Evolutionary conservation across 352 stramenopile species (phyloP).

Genomic region (Phytophthora nicotianae): DNA sequence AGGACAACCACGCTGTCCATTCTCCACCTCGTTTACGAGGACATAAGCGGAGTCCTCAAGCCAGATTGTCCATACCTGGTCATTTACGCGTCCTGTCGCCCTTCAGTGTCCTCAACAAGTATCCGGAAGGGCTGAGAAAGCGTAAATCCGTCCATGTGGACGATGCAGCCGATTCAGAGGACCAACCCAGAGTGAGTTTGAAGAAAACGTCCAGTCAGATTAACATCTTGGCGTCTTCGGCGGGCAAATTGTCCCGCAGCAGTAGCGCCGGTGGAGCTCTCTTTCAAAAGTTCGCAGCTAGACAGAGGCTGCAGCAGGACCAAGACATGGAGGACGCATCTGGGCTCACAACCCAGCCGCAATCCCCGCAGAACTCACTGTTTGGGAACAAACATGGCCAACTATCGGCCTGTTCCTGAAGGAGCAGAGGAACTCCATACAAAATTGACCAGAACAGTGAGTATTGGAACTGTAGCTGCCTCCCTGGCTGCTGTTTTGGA

Average conservation of each 20-base stretch:
- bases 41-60: constrained; percentile 27
- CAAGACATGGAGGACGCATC: constrained; percentile 56
- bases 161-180: constrained; percentile 25
- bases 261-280: constrained; percentile 29
- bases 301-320: constrained; percentile 36
- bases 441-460: constrained; percentile 8
- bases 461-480: not conserved
- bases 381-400: constrained; percentile 37
- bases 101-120: constrained; percentile 67
- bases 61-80: constrained; percentile 57
- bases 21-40: constrained; percentile 11
- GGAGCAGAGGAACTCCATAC: constrained; percentile 13
- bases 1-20: constrained; percentile 27
- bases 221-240: constrained; percentile 48
- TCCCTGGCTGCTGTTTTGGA: constrained; percentile 3
- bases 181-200: constrained; percentile 37
- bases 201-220: constrained; percentile 78
- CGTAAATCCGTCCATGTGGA: constrained; percentile 76
- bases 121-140: constrained; percentile 75
- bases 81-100: constrained; percentile 59
- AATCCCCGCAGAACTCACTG: constrained; percentile 32
- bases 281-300: constrained; percentile 36
- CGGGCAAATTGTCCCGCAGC: constrained; percentile 28
- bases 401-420: constrained; percentile 44
- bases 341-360: constrained; percentile 29